phyloP scores from a whole-genome alignment of 345 rosid species.

The Anacardium occidentale region DNA sequence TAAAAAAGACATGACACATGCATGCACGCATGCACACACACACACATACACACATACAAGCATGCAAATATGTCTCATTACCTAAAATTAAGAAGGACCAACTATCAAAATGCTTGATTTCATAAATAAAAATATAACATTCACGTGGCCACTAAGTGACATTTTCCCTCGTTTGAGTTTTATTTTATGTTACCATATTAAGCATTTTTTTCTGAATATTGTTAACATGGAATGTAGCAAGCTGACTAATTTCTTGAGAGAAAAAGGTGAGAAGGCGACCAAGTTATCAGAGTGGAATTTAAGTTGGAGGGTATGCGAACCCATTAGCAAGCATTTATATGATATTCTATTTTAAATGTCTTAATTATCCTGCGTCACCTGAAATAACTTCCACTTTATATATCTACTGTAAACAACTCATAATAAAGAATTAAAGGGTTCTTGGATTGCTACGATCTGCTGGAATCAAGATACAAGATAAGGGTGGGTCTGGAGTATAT shows the following conservation, averaged over 20 bases:
- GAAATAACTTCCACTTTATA: constrained; percentile 3
- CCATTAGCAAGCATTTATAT: constrained; percentile 1
- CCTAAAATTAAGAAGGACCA: not conserved
- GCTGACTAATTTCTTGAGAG: not conserved
- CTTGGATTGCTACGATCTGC: no score
- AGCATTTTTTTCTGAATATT: not conserved
- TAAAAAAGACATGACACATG: not conserved
- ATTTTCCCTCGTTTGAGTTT: not conserved
- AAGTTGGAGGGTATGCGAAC: constrained; percentile 10
- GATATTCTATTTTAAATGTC: not conserved
- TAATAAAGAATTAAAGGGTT: no score
- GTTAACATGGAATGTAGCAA: not conserved
- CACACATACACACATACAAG: no score
- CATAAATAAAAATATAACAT: not conserved
- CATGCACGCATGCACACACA: no score
- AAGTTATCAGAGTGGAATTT: not conserved
- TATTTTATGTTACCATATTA: no score
- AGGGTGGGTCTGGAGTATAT: no score
- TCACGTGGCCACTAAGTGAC: not conserved
- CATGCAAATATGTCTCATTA: not conserved
- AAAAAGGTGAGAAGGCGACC: not conserved
- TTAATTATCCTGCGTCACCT: not conserved
- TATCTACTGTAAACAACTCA: not conserved
- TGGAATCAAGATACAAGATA: no score
- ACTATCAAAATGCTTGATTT: not conserved